A percentile compares a stretch with the other conserved stretches of the same genome.
Conservation (phyloP, 345 rosid species). For the Citrus medica region DNA sequence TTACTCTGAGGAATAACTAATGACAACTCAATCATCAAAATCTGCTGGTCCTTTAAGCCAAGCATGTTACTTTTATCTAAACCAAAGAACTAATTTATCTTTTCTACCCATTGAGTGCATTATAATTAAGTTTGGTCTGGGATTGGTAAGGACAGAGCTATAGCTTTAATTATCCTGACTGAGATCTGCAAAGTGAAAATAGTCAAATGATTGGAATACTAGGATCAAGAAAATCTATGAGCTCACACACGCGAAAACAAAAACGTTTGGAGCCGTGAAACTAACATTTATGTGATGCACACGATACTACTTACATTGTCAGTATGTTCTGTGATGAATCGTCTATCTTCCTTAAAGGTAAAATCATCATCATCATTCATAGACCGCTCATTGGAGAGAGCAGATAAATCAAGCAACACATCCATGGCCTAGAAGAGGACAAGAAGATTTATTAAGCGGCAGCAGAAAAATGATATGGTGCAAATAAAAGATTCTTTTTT, state of each 20-base stretch:
- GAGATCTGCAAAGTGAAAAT: neutral
- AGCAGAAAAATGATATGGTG: neutral
- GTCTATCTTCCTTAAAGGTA: conserved; percentile 27
- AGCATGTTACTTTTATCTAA: neutral
- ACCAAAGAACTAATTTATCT: neutral
- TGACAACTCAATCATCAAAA: neutral
- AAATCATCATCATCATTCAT: conserved; percentile 20
- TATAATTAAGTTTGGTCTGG: neutral
- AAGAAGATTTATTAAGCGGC: neutral
- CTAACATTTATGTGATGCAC: neutral
- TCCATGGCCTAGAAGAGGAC: conserved; percentile 64
- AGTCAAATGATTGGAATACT: neutral
- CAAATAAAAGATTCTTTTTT: neutral
- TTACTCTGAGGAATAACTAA: neutral
- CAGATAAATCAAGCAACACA: conserved; percentile 63
- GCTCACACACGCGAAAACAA: conserved; percentile 8
- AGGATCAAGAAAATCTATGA: neutral
- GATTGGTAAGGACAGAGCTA: neutral
- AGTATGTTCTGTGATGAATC: conserved; percentile 25
- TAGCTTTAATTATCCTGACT: neutral
- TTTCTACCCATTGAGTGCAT: neutral
- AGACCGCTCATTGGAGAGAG: conserved; percentile 45
- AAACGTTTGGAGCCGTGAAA: neutral
- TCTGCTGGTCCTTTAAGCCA: neutral
- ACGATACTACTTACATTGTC: conserved; percentile 55